phyloP scores from a whole-genome alignment of 106 monocot species.

The Acorus calamus region DNA sequence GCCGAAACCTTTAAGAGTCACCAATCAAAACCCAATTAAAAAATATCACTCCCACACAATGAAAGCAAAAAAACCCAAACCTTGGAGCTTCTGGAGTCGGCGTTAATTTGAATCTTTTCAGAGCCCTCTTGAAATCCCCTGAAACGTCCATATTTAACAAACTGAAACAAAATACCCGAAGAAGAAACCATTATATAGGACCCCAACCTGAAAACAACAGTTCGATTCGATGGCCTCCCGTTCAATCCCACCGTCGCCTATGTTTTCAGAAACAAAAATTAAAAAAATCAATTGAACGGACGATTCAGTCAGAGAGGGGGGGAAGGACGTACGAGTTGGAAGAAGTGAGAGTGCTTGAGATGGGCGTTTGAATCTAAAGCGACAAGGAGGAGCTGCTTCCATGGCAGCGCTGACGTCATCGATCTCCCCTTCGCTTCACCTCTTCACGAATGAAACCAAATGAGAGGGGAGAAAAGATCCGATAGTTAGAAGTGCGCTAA shows the following conservation, averaged over 20 bases:
- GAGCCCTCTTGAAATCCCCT: conserved; percentile 58
- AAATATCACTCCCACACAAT: background rate
- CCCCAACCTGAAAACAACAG: conserved; percentile 79
- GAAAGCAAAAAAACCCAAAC: conserved; percentile 10
- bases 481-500: no score
- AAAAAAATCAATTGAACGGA: background rate
- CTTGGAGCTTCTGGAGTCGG: conserved; percentile 58
- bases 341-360: background rate
- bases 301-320: no score
- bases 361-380: no score
- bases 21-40: no score
- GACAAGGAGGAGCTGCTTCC: no score
- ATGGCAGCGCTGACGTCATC: no score
- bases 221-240: conserved; percentile 71
- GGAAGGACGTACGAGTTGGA: background rate
- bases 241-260: conserved; percentile 61
- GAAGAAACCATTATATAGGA: background rate
- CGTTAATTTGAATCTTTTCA: conserved; percentile 72
- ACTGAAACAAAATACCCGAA: background rate
- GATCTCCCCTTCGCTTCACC: no score
- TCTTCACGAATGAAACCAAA: no score
- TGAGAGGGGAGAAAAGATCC: no score
- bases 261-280: background rate
- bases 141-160: background rate
- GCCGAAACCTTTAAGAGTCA: background rate